Evolutionary conservation across 2,329 filamentous ascomycete genomes (phyloP).

Genomic region (Coniochaeta sp.): DNA sequence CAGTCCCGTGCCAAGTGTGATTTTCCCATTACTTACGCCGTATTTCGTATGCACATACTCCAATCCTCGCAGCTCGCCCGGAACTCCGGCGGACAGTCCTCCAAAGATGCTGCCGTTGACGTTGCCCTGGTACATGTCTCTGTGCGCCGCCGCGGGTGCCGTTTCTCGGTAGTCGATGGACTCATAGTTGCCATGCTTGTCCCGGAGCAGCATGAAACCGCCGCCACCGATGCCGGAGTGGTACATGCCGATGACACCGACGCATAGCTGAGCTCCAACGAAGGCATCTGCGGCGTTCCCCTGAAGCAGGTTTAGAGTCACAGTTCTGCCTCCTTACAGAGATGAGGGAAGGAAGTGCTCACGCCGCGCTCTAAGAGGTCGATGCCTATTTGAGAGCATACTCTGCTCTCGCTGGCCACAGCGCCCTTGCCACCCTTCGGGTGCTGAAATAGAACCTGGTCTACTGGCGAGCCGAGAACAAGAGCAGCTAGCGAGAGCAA

Average conservation of each 20-base stretch:
- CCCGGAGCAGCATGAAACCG: constrained; percentile 79
- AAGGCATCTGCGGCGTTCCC: constrained; percentile 74
- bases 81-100: constrained; percentile 65
- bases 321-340: background rate
- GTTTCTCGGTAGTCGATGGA: constrained; percentile 86
- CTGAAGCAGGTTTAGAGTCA: constrained; percentile 18
- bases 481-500: background rate
- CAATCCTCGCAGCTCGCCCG: constrained; percentile 70
- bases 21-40: constrained; percentile 36
- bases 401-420: constrained; percentile 60
- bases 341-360: constrained; percentile 2
- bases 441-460: constrained; percentile 5
- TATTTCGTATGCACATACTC: constrained; percentile 70
- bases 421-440: constrained; percentile 40
- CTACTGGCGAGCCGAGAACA: background rate
- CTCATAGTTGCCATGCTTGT: constrained; percentile 68
- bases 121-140: constrained; percentile 80
- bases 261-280: constrained; percentile 66
- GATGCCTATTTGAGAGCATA: constrained; percentile 64
- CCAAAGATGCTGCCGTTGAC: constrained; percentile 59
- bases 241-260: constrained; percentile 70
- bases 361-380: constrained; percentile 50
- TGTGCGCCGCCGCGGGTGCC: constrained; percentile 71
- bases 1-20: background rate
- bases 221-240: constrained; percentile 83